These are phyloP conservation scores for Nitzschia sp. DNA, from an alignment of 108 stramenopile species.

Conservation along the genomic window DNA sequence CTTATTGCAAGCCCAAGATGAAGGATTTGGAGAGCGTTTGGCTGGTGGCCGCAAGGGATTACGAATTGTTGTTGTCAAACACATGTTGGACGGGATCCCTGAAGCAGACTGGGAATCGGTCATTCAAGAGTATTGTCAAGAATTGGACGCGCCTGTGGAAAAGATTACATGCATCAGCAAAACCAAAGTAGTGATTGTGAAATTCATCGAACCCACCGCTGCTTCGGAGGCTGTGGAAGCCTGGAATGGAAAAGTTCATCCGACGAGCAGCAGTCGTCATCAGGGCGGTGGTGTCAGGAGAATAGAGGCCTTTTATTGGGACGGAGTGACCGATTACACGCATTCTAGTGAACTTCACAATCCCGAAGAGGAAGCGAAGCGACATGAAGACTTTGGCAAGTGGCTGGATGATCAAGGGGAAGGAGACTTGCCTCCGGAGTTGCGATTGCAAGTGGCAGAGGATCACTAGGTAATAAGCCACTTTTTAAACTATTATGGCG, in stretches of 20 bases:
- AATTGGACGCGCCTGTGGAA: conserved; percentile 77
- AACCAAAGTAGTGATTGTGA: conserved; percentile 84
- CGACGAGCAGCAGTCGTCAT: neutral
- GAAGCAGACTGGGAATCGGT: conserved; percentile 62
- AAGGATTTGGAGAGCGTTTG: conserved; percentile 84
- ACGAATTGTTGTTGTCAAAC: conserved; percentile 89
- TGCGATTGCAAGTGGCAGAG: conserved; percentile 65
- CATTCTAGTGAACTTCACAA: conserved; percentile 59
- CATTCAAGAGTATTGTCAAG: conserved; percentile 60
- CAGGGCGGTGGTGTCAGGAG: neutral
- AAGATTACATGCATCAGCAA: conserved; percentile 94
- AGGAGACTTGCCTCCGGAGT: conserved; percentile 87
- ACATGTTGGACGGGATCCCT: conserved; percentile 74
- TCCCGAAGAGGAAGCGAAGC: conserved; percentile 60
- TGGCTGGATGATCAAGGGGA: conserved; percentile 91
- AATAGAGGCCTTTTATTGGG: conserved; percentile 88
- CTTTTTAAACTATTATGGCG: too few species aligned
- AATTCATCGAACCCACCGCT: conserved; percentile 77
- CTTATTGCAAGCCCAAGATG: conserved; percentile 76
- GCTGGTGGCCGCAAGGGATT: conserved; percentile 89
- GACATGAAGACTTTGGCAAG: conserved; percentile 93
- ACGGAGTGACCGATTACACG: conserved; percentile 95
- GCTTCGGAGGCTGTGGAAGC: conserved; percentile 82
- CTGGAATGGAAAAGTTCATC: conserved; percentile 59
- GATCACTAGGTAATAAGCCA: too few species aligned